These are phyloP conservation scores for Rosa rugosa DNA, from an alignment of 306 rosid species.

Conservation along the genomic window DNA sequence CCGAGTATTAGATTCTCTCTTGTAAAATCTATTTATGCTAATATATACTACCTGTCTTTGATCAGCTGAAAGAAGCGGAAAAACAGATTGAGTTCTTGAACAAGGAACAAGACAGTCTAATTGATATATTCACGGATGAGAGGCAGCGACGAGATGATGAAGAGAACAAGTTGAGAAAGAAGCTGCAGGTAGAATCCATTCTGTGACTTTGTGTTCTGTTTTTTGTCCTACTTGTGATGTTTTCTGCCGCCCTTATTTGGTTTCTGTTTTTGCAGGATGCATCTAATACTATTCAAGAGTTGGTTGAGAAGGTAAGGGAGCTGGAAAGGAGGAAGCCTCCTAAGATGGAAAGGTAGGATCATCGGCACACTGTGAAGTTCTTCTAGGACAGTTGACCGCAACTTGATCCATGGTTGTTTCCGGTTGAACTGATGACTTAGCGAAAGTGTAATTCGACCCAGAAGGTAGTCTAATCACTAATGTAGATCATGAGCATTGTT, in stretches of 20 bases:
- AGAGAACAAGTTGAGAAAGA: conserved; percentile 67
- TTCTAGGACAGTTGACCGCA: not conserved
- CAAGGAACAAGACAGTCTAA: conserved; percentile 73
- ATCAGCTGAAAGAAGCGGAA: conserved; percentile 56
- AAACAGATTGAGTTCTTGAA: conserved; percentile 59
- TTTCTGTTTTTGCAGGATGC: conserved; percentile 55
- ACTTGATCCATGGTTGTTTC: not conserved
- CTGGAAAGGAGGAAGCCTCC: conserved; percentile 44
- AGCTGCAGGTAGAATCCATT: conserved; percentile 53
- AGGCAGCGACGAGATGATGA: conserved; percentile 70
- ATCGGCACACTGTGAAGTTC: not conserved
- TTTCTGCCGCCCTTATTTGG: not conserved
- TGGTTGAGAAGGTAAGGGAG: conserved; percentile 54
- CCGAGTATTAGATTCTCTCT: not conserved
- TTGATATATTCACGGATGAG: conserved; percentile 80
- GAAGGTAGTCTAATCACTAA: not conserved
- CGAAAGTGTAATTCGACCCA: not conserved
- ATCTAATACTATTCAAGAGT: conserved; percentile 65
- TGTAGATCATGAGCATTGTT: not conserved
- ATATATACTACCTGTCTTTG: not conserved
- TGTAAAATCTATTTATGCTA: not conserved
- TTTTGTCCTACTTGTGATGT: not conserved
- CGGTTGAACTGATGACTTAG: not conserved
- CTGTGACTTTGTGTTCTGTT: not conserved
- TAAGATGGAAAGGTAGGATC: not conserved